A percentile compares a stretch with the other conserved stretches of the same genome.
These are phyloP conservation scores for Porodaedalea pini DNA, from an alignment of 1,284 basidiomycete genomes.

Conservation along the genomic window DNA sequence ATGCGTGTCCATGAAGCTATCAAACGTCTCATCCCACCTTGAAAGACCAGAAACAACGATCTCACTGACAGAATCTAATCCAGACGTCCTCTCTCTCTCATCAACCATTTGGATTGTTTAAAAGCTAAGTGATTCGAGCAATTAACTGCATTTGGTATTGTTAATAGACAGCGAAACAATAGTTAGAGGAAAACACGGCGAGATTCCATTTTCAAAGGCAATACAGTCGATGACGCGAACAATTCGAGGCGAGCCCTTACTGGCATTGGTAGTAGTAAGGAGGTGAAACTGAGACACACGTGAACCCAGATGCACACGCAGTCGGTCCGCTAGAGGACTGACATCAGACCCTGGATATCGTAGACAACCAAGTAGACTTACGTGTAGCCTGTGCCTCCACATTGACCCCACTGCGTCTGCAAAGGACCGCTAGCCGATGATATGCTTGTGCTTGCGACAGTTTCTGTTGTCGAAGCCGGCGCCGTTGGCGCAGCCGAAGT, in stretches of 20 bases:
- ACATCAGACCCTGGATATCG: neutral
- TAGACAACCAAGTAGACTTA: neutral
- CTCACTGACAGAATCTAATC: too few species aligned
- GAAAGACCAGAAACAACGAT: too few species aligned
- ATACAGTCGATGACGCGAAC: too few species aligned
- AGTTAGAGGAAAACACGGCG: too few species aligned
- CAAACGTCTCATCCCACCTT: too few species aligned
- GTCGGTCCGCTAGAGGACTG: slow-evolving; percentile 18
- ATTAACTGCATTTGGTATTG: too few species aligned
- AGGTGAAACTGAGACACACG: slow-evolving; percentile 18
- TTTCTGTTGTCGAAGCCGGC: neutral
- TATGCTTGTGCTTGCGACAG: slow-evolving; percentile 6
- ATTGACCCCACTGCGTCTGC: slow-evolving; percentile 20
- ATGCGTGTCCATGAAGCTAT: too few species aligned
- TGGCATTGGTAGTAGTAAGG: slow-evolving; percentile 22
- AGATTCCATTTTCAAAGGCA: too few species aligned
- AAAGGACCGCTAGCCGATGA: slow-evolving; percentile 11
- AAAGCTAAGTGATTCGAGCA: too few species aligned
- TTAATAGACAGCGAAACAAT: too few species aligned
- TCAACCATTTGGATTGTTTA: too few species aligned
- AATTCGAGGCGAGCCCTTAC: neutral
- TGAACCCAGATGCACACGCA: slow-evolving; percentile 15
- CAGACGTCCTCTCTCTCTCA: too few species aligned
- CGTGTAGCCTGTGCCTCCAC: slow-evolving; percentile 21
- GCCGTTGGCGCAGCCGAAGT: slow-evolving; percentile 4